Conservation (phyloP, 148 eudicot species). For the Spergularia bocconei region DNA sequence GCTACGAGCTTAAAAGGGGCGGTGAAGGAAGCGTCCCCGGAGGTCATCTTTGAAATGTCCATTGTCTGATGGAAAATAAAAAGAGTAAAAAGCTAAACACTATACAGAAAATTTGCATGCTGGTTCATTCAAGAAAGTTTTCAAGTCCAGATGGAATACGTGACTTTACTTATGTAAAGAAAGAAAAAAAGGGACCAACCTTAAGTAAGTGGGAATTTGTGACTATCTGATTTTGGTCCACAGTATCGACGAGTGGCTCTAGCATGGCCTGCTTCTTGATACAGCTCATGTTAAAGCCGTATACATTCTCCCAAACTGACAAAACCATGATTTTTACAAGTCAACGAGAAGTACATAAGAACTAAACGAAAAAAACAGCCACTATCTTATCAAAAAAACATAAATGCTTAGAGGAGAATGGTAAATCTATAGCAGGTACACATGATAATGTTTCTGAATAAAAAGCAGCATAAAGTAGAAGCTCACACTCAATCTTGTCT, state of each 20-base stretch:
- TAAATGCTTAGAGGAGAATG: background rate
- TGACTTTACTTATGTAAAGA: background rate
- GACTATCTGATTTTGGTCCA: slow-evolving; percentile 90
- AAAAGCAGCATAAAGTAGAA: background rate
- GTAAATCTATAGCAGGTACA: background rate
- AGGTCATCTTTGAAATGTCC: slow-evolving; percentile 94
- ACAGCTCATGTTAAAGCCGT: slow-evolving; percentile 98
- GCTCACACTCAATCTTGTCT: slow-evolving; percentile 96
- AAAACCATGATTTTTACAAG: slow-evolving; percentile 11
- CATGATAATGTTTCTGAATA: background rate
- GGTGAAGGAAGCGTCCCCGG: slow-evolving; percentile 90
- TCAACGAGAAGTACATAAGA: background rate
- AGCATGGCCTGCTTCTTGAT: slow-evolving; percentile 80
- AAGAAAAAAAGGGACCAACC: slow-evolving; percentile 35
- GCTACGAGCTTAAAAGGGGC: slow-evolving; percentile 94
- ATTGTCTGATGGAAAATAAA: slow-evolving; percentile 57
- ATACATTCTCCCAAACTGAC: slow-evolving; percentile 91
- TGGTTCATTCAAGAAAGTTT: background rate
- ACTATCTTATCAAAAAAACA: background rate
- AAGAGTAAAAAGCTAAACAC: background rate
- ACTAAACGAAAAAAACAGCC: background rate
- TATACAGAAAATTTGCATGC: background rate
- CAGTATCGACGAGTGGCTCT: slow-evolving; percentile 96
- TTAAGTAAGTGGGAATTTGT: slow-evolving; percentile 81
- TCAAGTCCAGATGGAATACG: background rate